Percentiles rank a stretch among this genome's conserved stretches.
phyloP scores from a whole-genome alignment of 108 stramenopile species.

The Pseudonitzschia delicatissima region DNA sequence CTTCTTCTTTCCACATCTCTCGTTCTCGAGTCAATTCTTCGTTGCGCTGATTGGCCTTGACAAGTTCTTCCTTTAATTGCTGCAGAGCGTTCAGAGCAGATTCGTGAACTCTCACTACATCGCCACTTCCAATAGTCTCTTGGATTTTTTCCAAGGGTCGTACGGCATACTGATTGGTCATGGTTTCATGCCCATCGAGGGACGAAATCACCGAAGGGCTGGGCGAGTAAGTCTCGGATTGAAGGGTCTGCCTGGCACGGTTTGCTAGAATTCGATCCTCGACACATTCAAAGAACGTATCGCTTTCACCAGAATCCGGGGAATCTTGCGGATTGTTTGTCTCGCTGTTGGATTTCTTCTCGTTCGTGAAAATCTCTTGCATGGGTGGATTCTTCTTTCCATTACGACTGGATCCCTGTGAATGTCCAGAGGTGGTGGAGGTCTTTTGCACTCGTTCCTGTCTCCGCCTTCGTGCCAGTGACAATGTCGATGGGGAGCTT shows the following conservation, averaged over 20 bases:
- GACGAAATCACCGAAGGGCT: neutral
- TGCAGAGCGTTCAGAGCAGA: slow-evolving; percentile 25
- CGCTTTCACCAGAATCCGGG: slow-evolving; percentile 5
- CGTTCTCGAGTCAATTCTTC: slow-evolving; percentile 7
- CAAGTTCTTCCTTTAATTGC: slow-evolving; percentile 33
- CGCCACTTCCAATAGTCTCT: slow-evolving; percentile 7
- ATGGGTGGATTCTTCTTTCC: slow-evolving; percentile 15
- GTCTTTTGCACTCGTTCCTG: slow-evolving; percentile 2
- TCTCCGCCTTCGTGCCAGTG: neutral
- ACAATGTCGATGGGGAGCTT: neutral
- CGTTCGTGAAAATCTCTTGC: slow-evolving; percentile 11
- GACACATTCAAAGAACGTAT: slow-evolving; percentile 26
- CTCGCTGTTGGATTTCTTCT: neutral
- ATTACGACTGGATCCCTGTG: neutral
- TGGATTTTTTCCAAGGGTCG: neutral
- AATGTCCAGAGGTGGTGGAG: neutral
- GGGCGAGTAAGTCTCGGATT: neutral
- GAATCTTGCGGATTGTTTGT: slow-evolving; percentile 5
- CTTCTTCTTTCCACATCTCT: slow-evolving; percentile 8
- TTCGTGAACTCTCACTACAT: slow-evolving; percentile 32
- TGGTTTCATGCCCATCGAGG: neutral
- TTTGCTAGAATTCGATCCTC: slow-evolving; percentile 18
- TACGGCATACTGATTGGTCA: neutral
- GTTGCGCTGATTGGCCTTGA: slow-evolving; percentile 27
- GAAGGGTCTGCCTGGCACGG: slow-evolving; percentile 21